A percentile compares a stretch with the other conserved stretches of the same genome.
phyloP scores from a whole-genome alignment of 2,329 filamentous ascomycete species.

The Fusarium gaditjirri region DNA sequence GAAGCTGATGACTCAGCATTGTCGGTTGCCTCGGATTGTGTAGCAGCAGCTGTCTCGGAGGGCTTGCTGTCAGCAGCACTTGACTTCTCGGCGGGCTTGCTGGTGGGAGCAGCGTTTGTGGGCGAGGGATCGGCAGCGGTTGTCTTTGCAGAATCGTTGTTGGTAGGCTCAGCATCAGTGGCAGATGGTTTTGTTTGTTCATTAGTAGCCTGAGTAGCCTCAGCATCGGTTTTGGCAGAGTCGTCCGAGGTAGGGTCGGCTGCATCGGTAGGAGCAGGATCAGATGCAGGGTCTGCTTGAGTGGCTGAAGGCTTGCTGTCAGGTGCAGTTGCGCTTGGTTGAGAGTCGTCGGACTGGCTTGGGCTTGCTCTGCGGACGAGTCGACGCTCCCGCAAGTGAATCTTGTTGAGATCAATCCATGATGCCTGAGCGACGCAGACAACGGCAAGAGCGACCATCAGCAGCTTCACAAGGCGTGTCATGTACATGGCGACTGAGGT shows the following conservation, averaged over 20 bases:
- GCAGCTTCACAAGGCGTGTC: conserved; percentile 56
- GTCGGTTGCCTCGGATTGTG: conserved; percentile 10
- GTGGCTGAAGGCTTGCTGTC: conserved; percentile 12
- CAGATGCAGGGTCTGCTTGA: conserved; percentile 9
- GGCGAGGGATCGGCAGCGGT: conserved; percentile 27
- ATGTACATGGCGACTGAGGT: conserved; percentile 56
- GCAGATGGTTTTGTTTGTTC: conserved; percentile 23
- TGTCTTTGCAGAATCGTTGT: conserved; percentile 25
- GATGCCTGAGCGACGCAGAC: conserved; percentile 58
- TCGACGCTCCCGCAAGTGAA: conserved; percentile 31
- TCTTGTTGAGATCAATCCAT: conserved; percentile 44
- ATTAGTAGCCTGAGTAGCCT: conserved; percentile 19
- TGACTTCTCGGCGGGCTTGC: conserved; percentile 30
- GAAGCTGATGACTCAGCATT: conserved; percentile 18
- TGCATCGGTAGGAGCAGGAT: conserved; percentile 18
- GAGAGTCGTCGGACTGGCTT: conserved; percentile 21
- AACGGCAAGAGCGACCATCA: conserved; percentile 61
- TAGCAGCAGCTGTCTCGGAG: conserved; percentile 5
- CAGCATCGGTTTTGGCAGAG: conserved; percentile 11
- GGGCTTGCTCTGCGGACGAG: conserved; percentile 37
- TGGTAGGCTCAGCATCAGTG: conserved; percentile 21
- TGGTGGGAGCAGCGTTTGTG: conserved; percentile 11
- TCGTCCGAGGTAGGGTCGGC: conserved; percentile 15
- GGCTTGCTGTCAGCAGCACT: conserved; percentile 27
- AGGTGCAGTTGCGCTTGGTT: conserved; percentile 19